Evolutionary conservation across 805 yeast genomes (phyloP), one percentile per base, ranked within the genome.

Genomic region (Starmerella stellata): DNA sequence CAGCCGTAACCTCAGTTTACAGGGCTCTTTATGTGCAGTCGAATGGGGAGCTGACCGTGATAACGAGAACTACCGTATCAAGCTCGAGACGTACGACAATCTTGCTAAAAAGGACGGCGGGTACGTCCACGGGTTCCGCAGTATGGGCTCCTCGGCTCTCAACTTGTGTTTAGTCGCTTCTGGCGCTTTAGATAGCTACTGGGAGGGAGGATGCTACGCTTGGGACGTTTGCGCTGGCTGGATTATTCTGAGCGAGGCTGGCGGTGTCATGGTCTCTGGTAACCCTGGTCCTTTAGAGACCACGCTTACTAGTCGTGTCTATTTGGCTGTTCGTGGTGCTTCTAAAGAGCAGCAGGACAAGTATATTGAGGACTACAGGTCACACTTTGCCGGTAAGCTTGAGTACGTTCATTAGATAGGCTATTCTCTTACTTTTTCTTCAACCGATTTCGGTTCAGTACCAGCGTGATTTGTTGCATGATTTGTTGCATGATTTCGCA

Each of bases 221-320:
- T 74, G 78, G 78, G 79, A 74, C 51, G 76, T 73, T 1, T 70
- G 76, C 52, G 79, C 78, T 14, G 75, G 77, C 30, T 73, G 76
- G 75, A 63, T 72, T 35, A 69, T 74, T 36, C 49, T 72, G 7
- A 58, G 61, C 33, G 79, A 74, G 45, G 66, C 75, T 11, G 79
- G 79, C 3, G 78, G 76, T 11, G 45, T 51, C 7, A 53, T 70
- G 34, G 74, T 69, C n/a, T 65, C 72, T 37, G 77, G 74, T 17
- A 66, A 66, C 48, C 60, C 62, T 21, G 69, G 64, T 24, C 57
- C 56, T 19, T 66, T 70, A 69, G 56, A 62, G 5, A 64, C 69
- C 16, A 61, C 66, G 3, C 56, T 73, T 16, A 75, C 70, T 41
- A 56, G 60, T 30, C 61, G 77, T 44, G 63, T 64, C n/a, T 71